Base-by-base conservation (phyloP, 768 basidiomycete species). In the Lenzites betulinus region DNA sequence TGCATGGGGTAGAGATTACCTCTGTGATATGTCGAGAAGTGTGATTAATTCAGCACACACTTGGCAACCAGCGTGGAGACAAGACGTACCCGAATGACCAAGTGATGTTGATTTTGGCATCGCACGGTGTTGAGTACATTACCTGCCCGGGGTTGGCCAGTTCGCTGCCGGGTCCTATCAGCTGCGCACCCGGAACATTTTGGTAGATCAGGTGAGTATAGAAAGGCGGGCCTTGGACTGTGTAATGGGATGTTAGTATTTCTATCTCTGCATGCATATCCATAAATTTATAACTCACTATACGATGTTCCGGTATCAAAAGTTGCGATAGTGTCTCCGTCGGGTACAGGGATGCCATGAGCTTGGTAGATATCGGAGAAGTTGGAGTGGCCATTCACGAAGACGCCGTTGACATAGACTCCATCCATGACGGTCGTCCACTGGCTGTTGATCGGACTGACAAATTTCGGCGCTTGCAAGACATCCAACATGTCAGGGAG, bases 1-100 rank as follows among this genome's bases (percentile, higher is more conserved):
- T 64, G 58, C 20, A 66, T 55, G 6, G 65, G 65, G 49, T 60
- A 63, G 15, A 36, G 15, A 26, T 28, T 20, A 16, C 53, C 55
- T 2, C 51, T 59, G 12, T 12, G 15, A 35, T 2, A 2, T 33
- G n/a, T 28, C n/a, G 18, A 49, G 12, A 5, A 6, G 9, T 16
- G 41, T 30, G 16, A 35, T 16, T 20, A 11, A 7, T 35, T 18
- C 35, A n/a, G 26, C 6, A 20, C 4, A 20, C 28, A n/a, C 18
- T 11, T 20, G 5, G 9, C 3, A 18, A 36, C 5, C 33, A 36
- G n/a, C 18, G 35, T 36, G 30, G 15, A 18, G 7, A 16, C 3
- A 35, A 28, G 28, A 8, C 41, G 1, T 41, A 42, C 28, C 13
- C n/a, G 28, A 54, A 33, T 0, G 42, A 44, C 26, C 15, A 54